Evolutionary conservation across 768 basidiomycete genomes (phyloP).

Genomic region (Scleroderma bovista): DNA sequence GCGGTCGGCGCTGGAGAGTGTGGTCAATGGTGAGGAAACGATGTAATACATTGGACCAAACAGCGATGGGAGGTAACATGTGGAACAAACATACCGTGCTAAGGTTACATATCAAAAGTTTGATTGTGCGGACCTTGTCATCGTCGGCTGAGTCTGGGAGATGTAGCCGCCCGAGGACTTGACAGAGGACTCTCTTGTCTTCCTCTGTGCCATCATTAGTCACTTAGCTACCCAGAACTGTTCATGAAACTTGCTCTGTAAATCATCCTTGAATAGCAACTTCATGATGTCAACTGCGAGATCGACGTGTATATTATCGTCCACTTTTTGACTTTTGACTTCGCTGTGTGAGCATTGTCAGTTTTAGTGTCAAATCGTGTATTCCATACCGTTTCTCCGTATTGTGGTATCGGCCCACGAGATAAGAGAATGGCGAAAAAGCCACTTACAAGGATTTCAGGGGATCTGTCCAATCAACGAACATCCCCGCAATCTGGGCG

Average conservation of each 20-base stretch:
- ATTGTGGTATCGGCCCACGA: neutral
- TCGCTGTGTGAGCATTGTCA: conserved; percentile 26
- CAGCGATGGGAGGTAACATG: neutral
- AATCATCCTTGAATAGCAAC: conserved; percentile 41
- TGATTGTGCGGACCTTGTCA: conserved; percentile 52
- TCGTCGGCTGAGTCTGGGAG: conserved; percentile 65
- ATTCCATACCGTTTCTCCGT: too few relatives aligned
- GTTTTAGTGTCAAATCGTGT: too few relatives aligned
- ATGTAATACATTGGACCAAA: too few relatives aligned
- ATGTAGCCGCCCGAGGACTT: conserved; percentile 52
- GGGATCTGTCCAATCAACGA: conserved; percentile 88
- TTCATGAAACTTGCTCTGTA: conserved; percentile 42
- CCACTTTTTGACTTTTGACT: conserved; percentile 33
- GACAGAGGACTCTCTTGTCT: conserved; percentile 54
- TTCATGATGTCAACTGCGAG: conserved; percentile 49
- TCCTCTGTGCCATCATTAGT: conserved; percentile 35
- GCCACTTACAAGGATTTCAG: conserved; percentile 55
- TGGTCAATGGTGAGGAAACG: neutral
- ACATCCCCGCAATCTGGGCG: conserved; percentile 68
- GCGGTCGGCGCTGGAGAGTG: conserved; percentile 47
- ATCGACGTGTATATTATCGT: conserved; percentile 48
- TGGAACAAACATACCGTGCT: conserved; percentile 6
- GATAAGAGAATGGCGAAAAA: neutral
- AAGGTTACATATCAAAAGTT: conserved; percentile 54
- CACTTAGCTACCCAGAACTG: neutral